A percentile compares a stretch with the other conserved stretches of the same genome.
phyloP scores from a whole-genome alignment of 306 rosid genomes.

The Malus asiatica region DNA sequence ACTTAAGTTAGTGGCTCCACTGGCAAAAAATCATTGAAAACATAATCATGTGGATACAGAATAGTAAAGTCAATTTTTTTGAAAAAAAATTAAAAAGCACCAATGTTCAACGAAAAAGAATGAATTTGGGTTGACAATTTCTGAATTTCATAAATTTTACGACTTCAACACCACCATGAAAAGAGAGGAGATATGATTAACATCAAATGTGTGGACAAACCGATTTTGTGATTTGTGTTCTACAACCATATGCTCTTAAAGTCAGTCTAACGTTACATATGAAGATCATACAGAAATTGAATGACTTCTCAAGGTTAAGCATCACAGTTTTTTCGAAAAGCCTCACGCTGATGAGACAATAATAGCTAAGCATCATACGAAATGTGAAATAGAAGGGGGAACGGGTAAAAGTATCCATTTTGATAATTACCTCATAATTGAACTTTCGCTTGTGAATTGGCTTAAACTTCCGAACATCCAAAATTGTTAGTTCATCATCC shows the following conservation, averaged over 20 bases:
- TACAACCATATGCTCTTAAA: neutral
- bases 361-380: neutral
- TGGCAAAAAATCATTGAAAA: neutral
- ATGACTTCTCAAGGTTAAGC: neutral
- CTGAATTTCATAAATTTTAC: neutral
- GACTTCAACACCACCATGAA: neutral
- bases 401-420: neutral
- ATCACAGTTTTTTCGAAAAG: neutral
- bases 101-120: no score
- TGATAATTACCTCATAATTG: slow-evolving; percentile 68
- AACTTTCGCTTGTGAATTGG: slow-evolving; percentile 90
- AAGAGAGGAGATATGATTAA: neutral
- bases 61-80: neutral
- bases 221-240: neutral
- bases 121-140: neutral
- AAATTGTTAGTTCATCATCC: slow-evolving; percentile 94
- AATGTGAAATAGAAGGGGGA: neutral
- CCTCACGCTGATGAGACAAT: neutral
- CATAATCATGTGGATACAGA: neutral
- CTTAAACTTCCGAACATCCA: slow-evolving; percentile 92
- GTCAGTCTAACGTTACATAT: neutral
- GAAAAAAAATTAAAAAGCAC: neutral
- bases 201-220: neutral
- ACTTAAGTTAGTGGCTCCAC: neutral
- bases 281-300: neutral